These are phyloP conservation scores for Daldinia grandis DNA, from an alignment of 495 filamentous ascomycete genomes.

Conservation along the genomic window DNA sequence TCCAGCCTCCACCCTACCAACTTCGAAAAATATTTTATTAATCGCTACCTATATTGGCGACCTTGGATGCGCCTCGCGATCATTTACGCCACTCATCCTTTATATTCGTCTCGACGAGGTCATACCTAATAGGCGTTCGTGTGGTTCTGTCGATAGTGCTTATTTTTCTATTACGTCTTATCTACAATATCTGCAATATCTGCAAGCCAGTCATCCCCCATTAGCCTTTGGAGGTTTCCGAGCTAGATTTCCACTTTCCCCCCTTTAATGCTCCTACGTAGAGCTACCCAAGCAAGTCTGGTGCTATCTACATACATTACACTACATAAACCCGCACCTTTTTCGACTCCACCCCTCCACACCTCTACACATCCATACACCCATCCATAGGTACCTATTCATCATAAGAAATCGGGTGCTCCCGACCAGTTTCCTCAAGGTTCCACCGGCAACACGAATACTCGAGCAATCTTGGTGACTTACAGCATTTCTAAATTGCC, in stretches of 20 bases:
- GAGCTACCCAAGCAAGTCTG: neutral
- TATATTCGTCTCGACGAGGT: slow-evolving; percentile 4
- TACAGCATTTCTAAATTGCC: slow-evolving; percentile 20
- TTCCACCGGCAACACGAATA: slow-evolving; percentile 23
- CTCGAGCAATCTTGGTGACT: slow-evolving; percentile 5
- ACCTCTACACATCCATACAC: slow-evolving; percentile 9
- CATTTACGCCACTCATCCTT: slow-evolving; percentile 8
- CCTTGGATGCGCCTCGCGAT: slow-evolving; percentile 20
- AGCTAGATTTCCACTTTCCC: slow-evolving; percentile 11
- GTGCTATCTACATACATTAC: neutral
- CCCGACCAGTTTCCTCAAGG: slow-evolving; percentile 23
- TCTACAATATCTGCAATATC: neutral
- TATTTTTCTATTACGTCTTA: slow-evolving; percentile 9
- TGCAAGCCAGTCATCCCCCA: slow-evolving; percentile 4
- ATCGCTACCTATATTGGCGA: slow-evolving; percentile 32
- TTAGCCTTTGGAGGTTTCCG: slow-evolving; percentile 29
- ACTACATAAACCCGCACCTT: slow-evolving; percentile 6
- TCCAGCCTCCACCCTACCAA: neutral
- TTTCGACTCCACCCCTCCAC: slow-evolving; percentile 18
- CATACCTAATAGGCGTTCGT: slow-evolving; percentile 14
- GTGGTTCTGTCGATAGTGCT: slow-evolving; percentile 15
- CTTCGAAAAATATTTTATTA: slow-evolving; percentile 21
- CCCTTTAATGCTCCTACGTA: neutral
- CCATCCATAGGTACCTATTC: slow-evolving; percentile 8
- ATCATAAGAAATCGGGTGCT: slow-evolving; percentile 35